These are phyloP conservation scores for Kwoniella mangroviensis DNA, from an alignment of 768 basidiomycete genomes.

Conservation along the genomic window DNA sequence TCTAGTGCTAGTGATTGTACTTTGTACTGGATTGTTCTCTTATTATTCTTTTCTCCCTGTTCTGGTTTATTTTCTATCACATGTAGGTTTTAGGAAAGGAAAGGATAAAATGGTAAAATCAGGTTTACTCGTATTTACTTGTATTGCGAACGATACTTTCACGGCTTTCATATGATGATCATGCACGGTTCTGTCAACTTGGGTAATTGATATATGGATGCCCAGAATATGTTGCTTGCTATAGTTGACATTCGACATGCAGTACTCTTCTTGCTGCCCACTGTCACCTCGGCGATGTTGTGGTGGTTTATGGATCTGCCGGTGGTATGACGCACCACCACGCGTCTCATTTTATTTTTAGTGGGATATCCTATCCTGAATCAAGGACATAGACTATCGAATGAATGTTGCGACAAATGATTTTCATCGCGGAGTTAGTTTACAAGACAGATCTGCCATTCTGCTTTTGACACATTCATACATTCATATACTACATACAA, in stretches of 20 bases:
- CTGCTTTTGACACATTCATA: neutral
- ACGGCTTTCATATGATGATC: neutral
- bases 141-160: neutral
- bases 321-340: neutral
- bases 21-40: too few relatives aligned
- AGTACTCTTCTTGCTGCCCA: neutral
- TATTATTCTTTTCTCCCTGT: too few relatives aligned
- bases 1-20: too few relatives aligned
- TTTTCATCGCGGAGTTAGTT: neutral
- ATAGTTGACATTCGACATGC: too few relatives aligned
- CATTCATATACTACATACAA: too few relatives aligned
- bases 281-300: neutral
- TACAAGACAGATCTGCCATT: neutral
- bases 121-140: neutral
- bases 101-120: too few relatives aligned
- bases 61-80: too few relatives aligned
- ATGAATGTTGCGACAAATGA: neutral
- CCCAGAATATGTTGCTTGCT: too few relatives aligned
- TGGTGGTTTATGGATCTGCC: neutral
- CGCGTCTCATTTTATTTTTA: too few relatives aligned
- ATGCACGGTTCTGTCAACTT: neutral
- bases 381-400: neutral
- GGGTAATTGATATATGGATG: too few relatives aligned
- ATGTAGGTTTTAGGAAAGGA: too few relatives aligned
- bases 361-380: neutral